Evolutionary conservation across 441 rosid species (phyloP).

Genomic region (Populus hybrid): DNA sequence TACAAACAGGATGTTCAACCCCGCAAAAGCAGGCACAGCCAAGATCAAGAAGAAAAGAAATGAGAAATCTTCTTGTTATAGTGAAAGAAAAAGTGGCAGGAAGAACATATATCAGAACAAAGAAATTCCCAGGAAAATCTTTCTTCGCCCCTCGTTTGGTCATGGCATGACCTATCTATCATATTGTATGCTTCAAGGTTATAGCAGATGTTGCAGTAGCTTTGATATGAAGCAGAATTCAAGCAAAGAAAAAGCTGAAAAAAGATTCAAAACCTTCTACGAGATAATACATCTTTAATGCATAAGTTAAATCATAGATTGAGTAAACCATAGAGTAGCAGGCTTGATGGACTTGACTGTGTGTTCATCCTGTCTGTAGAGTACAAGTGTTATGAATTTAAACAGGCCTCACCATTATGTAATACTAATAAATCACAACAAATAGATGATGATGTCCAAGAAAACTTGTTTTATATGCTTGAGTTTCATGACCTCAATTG

Average conservation of each 20-base stretch:
- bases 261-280: no score
- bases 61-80: no score
- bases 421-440: constrained; percentile 3
- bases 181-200: not conserved
- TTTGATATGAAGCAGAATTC: not conserved
- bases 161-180: no score
- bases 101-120: no score
- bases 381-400: constrained; percentile 1
- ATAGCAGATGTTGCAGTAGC: not conserved
- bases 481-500: constrained; percentile 7
- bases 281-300: no score
- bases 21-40: no score
- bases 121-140: no score
- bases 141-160: not conserved
- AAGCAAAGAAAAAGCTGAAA: not conserved
- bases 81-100: no score
- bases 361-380: not conserved
- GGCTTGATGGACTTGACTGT: constrained; percentile 7
- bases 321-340: not conserved
- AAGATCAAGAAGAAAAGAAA: no score
- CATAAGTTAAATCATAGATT: not conserved
- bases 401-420: not conserved
- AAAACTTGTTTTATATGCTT: constrained; percentile 1
- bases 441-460: constrained; percentile 2
- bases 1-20: no score